phyloP scores from a whole-genome alignment of 2,329 filamentous ascomycete species.

The Penicillium sp. region DNA sequence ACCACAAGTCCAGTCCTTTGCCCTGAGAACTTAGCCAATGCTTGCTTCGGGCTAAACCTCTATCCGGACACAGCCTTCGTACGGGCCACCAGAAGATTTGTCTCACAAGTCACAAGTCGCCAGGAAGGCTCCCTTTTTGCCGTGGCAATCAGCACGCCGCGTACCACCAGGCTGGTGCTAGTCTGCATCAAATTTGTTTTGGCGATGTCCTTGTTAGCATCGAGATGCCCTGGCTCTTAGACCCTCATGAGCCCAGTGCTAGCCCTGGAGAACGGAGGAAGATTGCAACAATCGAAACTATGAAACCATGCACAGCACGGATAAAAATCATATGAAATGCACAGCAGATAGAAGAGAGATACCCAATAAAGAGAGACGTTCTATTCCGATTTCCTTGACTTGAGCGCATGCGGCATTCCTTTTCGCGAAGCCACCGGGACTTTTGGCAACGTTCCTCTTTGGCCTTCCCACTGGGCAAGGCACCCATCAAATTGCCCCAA shows the following conservation, averaged over 20 bases:
- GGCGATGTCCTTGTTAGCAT: background rate
- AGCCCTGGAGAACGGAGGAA: background rate
- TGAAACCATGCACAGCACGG: background rate
- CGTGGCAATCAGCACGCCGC: background rate
- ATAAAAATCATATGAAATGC: background rate
- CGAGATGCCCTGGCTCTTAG: background rate
- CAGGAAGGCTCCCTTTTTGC: background rate
- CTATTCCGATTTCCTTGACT: too few relatives aligned
- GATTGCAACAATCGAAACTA: background rate
- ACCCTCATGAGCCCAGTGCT: background rate
- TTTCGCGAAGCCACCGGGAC: too few relatives aligned
- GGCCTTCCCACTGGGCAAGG: too few relatives aligned
- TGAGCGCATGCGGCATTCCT: too few relatives aligned
- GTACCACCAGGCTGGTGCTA: too few relatives aligned
- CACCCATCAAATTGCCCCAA: too few relatives aligned
- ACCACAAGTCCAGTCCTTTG: background rate
- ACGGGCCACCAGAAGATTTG: too few relatives aligned
- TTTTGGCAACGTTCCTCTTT: too few relatives aligned
- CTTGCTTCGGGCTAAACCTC: background rate
- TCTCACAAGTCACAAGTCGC: too few relatives aligned
- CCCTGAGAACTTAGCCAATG: background rate
- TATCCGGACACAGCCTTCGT: too few relatives aligned
- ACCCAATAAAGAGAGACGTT: too few relatives aligned
- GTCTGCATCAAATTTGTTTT: background rate
- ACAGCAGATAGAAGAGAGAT: background rate